Evolutionary conservation across 345 rosid genomes (phyloP), one percentile per base, ranked within the genome.

Genomic region (Citrus cavaleriei): DNA sequence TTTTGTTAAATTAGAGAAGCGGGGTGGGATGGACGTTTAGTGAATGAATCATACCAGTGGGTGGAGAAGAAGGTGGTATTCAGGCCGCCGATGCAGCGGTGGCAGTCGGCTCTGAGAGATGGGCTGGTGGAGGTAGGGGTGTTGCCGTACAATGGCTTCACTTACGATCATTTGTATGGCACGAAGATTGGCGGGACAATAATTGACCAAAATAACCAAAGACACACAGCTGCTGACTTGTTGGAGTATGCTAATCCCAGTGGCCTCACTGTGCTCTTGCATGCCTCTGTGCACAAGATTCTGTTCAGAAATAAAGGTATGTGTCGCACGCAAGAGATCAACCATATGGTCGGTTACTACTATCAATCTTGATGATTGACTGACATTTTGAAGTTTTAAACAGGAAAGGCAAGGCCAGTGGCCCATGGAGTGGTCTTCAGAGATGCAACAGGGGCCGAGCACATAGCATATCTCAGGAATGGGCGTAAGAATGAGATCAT

Each of bases 211-310:
- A 30, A 86, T 10, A 95, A 93, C 24, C 79, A 82, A 7, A 78
- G 95, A 66, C 97, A 91, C 83, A 90, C 97, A 3, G 89, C 97
- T 75, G 97, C 97, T 46, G 93, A 93, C 78, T 60, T 93, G 40
- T 80, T 93, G 64, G 85, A 85, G 76, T 87, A 89, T 71, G 94
- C 94, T 16, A 76, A 84, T 16, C 94, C 94, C 9, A 49, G 61
- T 38, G 83, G 84, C 28, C 84, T 90, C 49, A 70, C 83, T 2
- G 89, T 91, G 67, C 86, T 86, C 64, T 84, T 93, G 83, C 88
- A 88, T 81, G 94, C 98, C 16, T 74, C 92, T 7, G 93, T 86
- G 6, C 79, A 85, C 38, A 84, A 80, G 76, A 83, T 91, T 75
- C 81, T 89, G 76, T 88, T 91, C 65, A 74, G 38, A 49, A 67